phyloP scores from a whole-genome alignment of 2,329 filamentous ascomycete species.

The Fusarium continuum region DNA sequence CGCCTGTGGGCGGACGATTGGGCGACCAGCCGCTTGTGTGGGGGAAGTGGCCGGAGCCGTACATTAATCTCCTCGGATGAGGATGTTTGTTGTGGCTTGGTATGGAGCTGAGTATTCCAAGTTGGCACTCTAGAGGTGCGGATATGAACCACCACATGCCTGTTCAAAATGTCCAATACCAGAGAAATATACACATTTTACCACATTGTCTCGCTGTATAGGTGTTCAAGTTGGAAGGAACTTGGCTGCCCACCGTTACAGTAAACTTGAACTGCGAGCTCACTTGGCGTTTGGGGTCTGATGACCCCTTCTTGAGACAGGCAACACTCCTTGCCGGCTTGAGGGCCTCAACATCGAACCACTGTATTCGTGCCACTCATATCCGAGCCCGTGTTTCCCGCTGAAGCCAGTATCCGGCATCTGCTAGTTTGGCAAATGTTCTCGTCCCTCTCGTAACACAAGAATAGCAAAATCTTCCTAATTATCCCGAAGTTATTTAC shows the following conservation, averaged over 20 bases:
- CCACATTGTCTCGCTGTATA: neutral
- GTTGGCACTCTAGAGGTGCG: neutral
- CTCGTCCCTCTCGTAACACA: neutral
- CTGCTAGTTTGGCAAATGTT: neutral
- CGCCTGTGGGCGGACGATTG: constrained; percentile 83
- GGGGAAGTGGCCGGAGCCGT: constrained; percentile 87
- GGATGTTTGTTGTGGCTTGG: neutral
- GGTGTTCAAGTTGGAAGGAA: no score
- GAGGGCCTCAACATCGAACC: neutral
- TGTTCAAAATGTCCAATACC: neutral
- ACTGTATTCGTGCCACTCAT: neutral
- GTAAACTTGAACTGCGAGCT: neutral
- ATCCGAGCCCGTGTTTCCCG: neutral
- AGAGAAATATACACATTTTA: no score
- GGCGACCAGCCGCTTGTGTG: constrained; percentile 83
- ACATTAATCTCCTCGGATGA: constrained; percentile 75
- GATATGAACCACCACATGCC: neutral
- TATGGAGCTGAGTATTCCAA: neutral
- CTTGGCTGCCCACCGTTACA: neutral
- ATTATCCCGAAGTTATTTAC: constrained; percentile 18
- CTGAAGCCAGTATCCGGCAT: neutral
- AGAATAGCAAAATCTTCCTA: constrained; percentile 15
- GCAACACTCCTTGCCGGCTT: neutral
- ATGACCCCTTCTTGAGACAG: neutral
- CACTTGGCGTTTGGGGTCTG: neutral